phyloP scores from a whole-genome alignment of 495 filamentous ascomycete genomes.

The Aspergillus nidulans region DNA sequence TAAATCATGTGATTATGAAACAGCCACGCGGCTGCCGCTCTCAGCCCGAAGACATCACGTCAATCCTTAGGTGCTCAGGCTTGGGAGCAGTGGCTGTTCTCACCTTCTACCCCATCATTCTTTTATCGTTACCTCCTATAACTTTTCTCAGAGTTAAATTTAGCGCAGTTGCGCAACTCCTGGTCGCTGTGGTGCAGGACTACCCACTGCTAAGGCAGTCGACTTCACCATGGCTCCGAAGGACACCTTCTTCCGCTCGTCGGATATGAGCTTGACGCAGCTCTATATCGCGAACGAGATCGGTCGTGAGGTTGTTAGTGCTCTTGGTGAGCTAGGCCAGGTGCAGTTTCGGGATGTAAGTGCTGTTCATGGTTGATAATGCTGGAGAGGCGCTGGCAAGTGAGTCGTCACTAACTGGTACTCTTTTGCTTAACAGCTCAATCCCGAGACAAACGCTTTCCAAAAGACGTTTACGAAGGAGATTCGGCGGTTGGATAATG shows the following conservation, averaged over 20 bases:
- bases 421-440: constrained; percentile 58
- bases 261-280: constrained; percentile 99
- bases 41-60: constrained; percentile 9
- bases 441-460: constrained; percentile 86
- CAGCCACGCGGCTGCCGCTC: constrained; percentile 22
- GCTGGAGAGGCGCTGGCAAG: neutral
- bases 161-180: constrained; percentile 5
- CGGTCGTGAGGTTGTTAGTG: constrained; percentile 93
- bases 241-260: constrained; percentile 98
- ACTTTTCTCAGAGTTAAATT: neutral
- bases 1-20: constrained; percentile 13
- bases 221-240: constrained; percentile 48
- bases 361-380: constrained; percentile 6
- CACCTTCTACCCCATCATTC: neutral
- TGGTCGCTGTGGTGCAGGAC: constrained; percentile 22
- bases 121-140: constrained; percentile 12
- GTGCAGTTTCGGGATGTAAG: constrained; percentile 96
- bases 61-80: constrained; percentile 7
- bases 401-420: constrained; percentile 15
- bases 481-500: constrained; percentile 94
- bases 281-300: constrained; percentile 99
- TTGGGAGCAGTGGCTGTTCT: neutral
- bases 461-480: constrained; percentile 97
- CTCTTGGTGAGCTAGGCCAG: constrained; percentile 89
- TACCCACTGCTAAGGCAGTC: constrained; percentile 24